Percentiles rank a stretch among this genome's conserved stretches.
phyloP scores from a whole-genome alignment of 169 alveolate species.

The Cryptosporidium baileyi region DNA sequence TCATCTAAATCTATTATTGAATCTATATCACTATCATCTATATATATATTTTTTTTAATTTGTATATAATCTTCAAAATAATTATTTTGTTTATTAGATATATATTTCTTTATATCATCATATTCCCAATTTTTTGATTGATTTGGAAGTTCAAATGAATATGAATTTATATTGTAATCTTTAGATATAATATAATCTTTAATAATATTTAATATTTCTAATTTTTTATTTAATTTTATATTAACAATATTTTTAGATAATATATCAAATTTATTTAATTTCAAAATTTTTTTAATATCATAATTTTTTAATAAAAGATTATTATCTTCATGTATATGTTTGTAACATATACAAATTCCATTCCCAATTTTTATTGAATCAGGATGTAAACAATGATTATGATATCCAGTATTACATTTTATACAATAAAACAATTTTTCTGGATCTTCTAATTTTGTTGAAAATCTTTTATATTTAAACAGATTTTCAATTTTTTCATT shows the following conservation, averaged over 20 bases:
- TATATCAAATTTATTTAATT: not conserved
- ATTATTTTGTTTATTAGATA: not conserved
- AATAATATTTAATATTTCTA: not conserved
- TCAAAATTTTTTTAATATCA: conserved; percentile 1
- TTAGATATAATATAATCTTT: not conserved
- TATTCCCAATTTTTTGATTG: conserved; percentile 43
- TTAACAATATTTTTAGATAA: not conserved
- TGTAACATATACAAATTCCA: conserved; percentile 32
- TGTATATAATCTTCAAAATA: not conserved
- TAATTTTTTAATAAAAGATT: not conserved
- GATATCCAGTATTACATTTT: conserved; percentile 19
- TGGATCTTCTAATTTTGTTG: conserved; percentile 17
- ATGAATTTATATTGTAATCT: not conserved
- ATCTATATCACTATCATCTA: not conserved
- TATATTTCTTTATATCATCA: not conserved
- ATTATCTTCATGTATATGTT: conserved; percentile 34
- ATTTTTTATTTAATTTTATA: not conserved
- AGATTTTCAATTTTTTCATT: not conserved
- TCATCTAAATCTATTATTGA: not conserved
- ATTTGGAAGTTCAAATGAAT: conserved; percentile 27
- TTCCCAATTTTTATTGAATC: conserved; percentile 25
- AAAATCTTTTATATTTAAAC: not conserved
- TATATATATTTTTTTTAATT: conserved; percentile 27
- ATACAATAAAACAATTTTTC: conserved; percentile 26
- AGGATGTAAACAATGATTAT: conserved; percentile 6